Conservation (phyloP, 768 basidiomycete genomes). For the Phylloporus rhodoxanthus region DNA sequence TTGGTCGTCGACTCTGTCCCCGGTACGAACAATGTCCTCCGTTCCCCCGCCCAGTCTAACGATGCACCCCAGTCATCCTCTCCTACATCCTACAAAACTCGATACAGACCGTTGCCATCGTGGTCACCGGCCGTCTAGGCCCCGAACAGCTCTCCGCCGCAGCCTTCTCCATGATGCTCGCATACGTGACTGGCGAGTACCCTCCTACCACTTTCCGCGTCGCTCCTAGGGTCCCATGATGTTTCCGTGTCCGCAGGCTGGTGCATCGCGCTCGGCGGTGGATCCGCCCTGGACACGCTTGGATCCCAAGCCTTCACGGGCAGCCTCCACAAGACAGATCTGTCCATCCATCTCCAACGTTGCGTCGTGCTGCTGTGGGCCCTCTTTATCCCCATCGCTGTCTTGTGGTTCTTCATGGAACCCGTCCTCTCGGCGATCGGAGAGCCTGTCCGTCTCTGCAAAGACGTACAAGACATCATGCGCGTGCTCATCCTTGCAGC, state of each 20-base stretch:
- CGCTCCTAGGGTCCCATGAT: constrained; percentile 48
- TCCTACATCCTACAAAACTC: constrained; percentile 73
- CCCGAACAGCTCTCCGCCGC: constrained; percentile 65
- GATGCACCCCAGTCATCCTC: constrained; percentile 43
- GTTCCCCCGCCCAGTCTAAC: background rate
- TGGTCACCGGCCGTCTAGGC: constrained; percentile 63
- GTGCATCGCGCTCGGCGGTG: constrained; percentile 74
- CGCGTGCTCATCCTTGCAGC: constrained; percentile 59
- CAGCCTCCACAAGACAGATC: constrained; percentile 49
- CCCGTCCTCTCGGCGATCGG: constrained; percentile 59
- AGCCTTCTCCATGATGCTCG: constrained; percentile 72
- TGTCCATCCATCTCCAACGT: constrained; percentile 68
- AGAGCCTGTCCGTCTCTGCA: constrained; percentile 51
- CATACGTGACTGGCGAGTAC: constrained; percentile 71
- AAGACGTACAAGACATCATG: constrained; percentile 59
- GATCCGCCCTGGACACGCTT: constrained; percentile 70
- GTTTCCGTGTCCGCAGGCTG: constrained; percentile 46
- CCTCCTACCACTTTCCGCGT: constrained; percentile 16
- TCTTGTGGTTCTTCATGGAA: constrained; percentile 60
- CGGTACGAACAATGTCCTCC: constrained; percentile 32
- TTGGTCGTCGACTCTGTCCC: constrained; percentile 55
- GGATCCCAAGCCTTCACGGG: constrained; percentile 76
- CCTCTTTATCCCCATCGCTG: constrained; percentile 55
- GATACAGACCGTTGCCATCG: constrained; percentile 58
- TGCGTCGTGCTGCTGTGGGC: constrained; percentile 60